Evolutionary conservation across 176 grass and related monocot species (phyloP).

Genomic region (Dactylis glomerata): DNA sequence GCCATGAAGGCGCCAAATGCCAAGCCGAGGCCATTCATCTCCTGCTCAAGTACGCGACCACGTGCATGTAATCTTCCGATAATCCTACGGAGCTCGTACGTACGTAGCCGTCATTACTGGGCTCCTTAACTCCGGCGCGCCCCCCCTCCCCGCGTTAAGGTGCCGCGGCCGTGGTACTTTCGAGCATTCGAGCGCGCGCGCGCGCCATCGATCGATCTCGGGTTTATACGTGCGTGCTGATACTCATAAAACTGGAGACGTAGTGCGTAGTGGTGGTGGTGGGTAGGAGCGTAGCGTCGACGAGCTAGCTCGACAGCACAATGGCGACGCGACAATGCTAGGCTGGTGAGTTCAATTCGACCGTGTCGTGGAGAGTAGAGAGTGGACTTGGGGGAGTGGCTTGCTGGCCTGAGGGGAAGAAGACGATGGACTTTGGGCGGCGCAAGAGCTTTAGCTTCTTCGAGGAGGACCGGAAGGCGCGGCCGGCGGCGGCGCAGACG

Average conservation of each 20-base stretch:
- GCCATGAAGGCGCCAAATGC: neutral
- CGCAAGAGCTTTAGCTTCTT: constrained; percentile 63
- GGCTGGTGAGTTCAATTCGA: constrained; percentile 26
- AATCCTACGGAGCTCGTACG: constrained; percentile 13
- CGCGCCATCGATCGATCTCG: neutral
- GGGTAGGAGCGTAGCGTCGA: neutral
- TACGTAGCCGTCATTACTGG: constrained; percentile 23
- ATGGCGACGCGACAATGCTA: neutral
- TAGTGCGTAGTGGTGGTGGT: neutral
- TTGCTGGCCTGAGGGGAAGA: neutral
- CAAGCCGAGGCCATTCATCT: neutral
- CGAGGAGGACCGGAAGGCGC: constrained; percentile 50
- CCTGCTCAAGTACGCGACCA: neutral
- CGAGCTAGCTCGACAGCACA: neutral
- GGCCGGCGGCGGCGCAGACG: constrained; percentile 1
- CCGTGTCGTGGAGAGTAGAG: constrained; percentile 18
- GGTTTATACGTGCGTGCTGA: neutral
- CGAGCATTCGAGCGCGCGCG: neutral
- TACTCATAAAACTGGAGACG: constrained; percentile 11
- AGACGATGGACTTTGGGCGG: constrained; percentile 46
- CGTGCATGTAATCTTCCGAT: constrained; percentile 19
- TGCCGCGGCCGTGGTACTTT: constrained; percentile 13
- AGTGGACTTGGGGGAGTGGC: neutral
- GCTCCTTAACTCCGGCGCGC: constrained; percentile 7
- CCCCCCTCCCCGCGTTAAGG: constrained; percentile 12